Evolutionary conservation across 108 stramenopile species (phyloP).

Genomic region (Fistulifera pelliculosa): DNA sequence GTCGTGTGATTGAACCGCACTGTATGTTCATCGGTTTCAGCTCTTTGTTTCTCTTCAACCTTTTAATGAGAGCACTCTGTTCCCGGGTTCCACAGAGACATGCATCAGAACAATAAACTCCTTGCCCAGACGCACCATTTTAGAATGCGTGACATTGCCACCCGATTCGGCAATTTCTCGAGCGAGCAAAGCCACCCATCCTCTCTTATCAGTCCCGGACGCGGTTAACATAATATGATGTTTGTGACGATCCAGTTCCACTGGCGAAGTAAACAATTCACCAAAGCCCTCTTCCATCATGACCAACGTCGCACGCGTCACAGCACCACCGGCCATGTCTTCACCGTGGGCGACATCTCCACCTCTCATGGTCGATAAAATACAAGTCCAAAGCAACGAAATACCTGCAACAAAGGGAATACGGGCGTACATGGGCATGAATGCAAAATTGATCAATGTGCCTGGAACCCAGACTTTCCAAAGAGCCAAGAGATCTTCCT

Average conservation of each 20-base stretch:
- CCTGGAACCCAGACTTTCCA: constrained; percentile 87
- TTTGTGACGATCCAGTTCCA: constrained; percentile 53
- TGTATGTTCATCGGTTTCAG: constrained; percentile 49
- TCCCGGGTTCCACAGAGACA: constrained; percentile 59
- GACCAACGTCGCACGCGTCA: constrained; percentile 50
- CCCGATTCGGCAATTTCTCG: constrained; percentile 48
- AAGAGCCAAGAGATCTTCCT: constrained; percentile 65
- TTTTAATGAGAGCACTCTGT: constrained; percentile 8
- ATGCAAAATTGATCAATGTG: constrained; percentile 81
- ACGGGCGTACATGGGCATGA: constrained; percentile 85
- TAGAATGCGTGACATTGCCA: constrained; percentile 77
- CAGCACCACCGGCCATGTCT: constrained; percentile 67
- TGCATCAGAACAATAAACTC: constrained; percentile 84
- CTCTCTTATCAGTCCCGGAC: constrained; percentile 57
- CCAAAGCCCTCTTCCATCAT: constrained; percentile 65
- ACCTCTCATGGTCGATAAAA: constrained; percentile 81
- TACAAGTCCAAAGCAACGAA: constrained; percentile 74
- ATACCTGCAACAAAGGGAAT: constrained; percentile 80
- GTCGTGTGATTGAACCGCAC: constrained; percentile 35
- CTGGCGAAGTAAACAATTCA: constrained; percentile 43
- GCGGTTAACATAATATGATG: constrained; percentile 67
- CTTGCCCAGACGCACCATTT: constrained; percentile 75
- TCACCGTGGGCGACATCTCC: constrained; percentile 58
- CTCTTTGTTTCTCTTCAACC: constrained; percentile 22
- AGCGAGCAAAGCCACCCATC: constrained; percentile 61